Percentiles rank a stretch among this genome's conserved stretches.
Conservation (phyloP, 2,329 filamentous ascomycete species). For the Fusarium verrucosum region DNA sequence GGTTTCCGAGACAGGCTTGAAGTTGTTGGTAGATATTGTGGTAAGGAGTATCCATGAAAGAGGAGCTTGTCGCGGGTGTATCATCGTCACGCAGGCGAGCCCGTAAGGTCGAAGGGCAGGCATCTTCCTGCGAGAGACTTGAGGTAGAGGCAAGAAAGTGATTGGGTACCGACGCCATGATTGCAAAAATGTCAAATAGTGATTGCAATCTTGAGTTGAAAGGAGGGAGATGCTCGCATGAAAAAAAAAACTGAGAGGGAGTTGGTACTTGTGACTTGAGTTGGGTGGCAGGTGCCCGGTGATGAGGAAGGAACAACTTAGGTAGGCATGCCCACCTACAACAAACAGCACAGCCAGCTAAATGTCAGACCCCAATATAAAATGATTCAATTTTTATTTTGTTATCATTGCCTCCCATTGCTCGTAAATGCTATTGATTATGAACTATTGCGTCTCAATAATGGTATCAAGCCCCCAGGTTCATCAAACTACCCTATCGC, state of each 20-base stretch:
- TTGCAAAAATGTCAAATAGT: neutral
- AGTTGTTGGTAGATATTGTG: conserved; percentile 41
- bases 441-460: too few relatives aligned
- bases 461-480: conserved; percentile 6
- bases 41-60: conserved; percentile 1
- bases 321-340: too few relatives aligned
- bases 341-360: neutral
- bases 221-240: too few relatives aligned
- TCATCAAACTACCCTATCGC: neutral
- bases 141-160: conserved; percentile 11
- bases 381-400: neutral
- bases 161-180: conserved; percentile 1
- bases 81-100: conserved; percentile 44
- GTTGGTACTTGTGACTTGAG: neutral
- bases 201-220: neutral
- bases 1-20: conserved; percentile 30
- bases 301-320: neutral
- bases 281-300: neutral
- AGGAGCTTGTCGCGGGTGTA: conserved; percentile 4
- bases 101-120: conserved; percentile 41
- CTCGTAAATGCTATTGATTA: neutral
- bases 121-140: conserved; percentile 1
- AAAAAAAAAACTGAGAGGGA: too few relatives aligned
- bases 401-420: neutral
- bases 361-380: neutral